Base-by-base conservation (phyloP, 169 alveolate species). In the Babesia sp. region DNA sequence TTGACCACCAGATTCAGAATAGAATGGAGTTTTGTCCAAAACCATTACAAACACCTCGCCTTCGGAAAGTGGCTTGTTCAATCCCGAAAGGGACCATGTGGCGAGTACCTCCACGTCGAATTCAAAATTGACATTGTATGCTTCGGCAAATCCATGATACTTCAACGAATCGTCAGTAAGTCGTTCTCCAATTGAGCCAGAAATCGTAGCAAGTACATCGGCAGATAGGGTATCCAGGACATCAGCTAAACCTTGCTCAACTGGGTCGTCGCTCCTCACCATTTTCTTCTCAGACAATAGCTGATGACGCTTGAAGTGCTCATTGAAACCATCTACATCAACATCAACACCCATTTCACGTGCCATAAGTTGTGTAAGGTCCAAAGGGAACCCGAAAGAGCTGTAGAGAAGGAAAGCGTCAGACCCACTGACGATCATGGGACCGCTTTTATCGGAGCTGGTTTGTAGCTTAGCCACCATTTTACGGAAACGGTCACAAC, bases 361-460 rank as follows among this genome's bases (percentile, higher is more conserved):
- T 28, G 97, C 96, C 98, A 95, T 95, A 28, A 95, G 71, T 83
- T 93, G 93, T 26, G 97, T 93, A 26, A 95, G 91, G 70, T 95
- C 98, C 71, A 91, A 85, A 0, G 98, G 98, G 56, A 95, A 95
- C 20, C 98, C 98, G 64, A 86, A 95, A 3, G 97, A 94, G 11
- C 96, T 91, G 70, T 91, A 93, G 46, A 95, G 91, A 59, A 90
- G 83, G 66, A 95, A 95, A 8, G 98, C 96, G 26, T 91, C 95
- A 6, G 70, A 57, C 5, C 94, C 94, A 42, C 91, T 88, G 34
- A 92, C 79, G 6, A 74, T 58, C 36, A 50, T 14, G 7, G 59
- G 54, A n/a, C 34, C 26, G 57, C 37, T 20, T 8, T 75, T 88
- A 20, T 83, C 71, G 39, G 70, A 16, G 5, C 57, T 51, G 26